Base-by-base conservation (phyloP, 305 asterid species). In the Ruellia speciosa region DNA sequence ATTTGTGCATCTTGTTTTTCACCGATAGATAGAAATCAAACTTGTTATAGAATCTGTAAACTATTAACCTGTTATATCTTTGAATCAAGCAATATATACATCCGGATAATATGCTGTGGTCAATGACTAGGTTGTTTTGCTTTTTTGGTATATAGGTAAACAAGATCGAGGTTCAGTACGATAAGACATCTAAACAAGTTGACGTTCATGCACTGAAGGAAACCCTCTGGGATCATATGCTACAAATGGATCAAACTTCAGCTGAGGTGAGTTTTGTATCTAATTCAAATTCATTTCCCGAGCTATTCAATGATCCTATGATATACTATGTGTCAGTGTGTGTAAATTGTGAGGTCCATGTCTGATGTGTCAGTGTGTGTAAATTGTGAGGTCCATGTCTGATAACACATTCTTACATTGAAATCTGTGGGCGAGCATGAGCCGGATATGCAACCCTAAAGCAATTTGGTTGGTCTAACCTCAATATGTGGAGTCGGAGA, bases 201-300 rank as follows among this genome's bases (percentile, higher is more conserved):
- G 97, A 92, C 71, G 96, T 92, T 63, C 99, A 92, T 54, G 82
- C 57, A 45, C 89, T 92, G 24, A 92, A 92, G 79, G 96, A 81
- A 76, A 86, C 92, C 15, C 83, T 92, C 13, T 92, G 99, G 96
- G 81, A 70, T 60, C 90, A 81, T 50, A 80, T 86, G n/a, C 83
- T 52, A 56, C 71, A 72, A 50, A 33, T 68, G 45, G 67, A 77
- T 56, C 70, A 63, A 53, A 72, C 62, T 56, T 37, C 76, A 52
- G 56, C 39, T 54, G 78, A 72, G 87, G 96, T 81, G 70, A 58
- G 43, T 49, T 60, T 56, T 10, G 31, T 24, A 24, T 4, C 31
- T 4, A 24, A 24, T 24, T 24, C 31, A 24, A 24, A 24, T 24
- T 37, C 11, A 37, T 37, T 37, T 7, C 9, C 0, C 41, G 9